Evolutionary conservation across 2,329 filamentous ascomycete species (phyloP), one percentile per base, ranked within the genome.

Genomic region (Penicillium digitatum): DNA sequence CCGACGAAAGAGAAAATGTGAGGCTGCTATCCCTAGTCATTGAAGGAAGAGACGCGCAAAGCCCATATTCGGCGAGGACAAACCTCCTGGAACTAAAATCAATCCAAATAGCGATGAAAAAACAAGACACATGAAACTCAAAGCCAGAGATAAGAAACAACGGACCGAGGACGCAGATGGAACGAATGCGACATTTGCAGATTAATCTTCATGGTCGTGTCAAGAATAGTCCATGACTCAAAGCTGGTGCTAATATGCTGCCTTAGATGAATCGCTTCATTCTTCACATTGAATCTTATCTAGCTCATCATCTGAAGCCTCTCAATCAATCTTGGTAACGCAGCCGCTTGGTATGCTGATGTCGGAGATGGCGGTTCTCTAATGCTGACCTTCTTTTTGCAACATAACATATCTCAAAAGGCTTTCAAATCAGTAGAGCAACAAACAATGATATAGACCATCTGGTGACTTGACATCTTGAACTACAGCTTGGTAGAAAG

Each of bases 301-400:
- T 18, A 39, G 37, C 3, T 39, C 11, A 22, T 22, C 20, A 22
- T 12, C 4, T 11, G 11, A 14, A 20, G 20, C 20, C 12, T 39
- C 12, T 27, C 16, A 42, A 42, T 42, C 39, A 9, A 20, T 20
- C 0, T 14, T 20, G 7, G 42, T 10, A 40, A n/a, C 18, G 9
- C 6, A 42, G 16, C 14, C 24, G 11, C 1, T 29, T 29, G 2
- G n/a, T n/a, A 44, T 29, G 32, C 34, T 62, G 5, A 57, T 56
- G 40, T 27, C 57, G 49, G 60, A 53, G 27, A 48, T 57, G 31
- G 52, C 42, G 18, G 56, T 51, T 14, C 27, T 59, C 49, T 47
- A 6, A 45, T 37, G 24, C 34, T 55, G 32, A 26, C 40, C 26
- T 48, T 32, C 4, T 55, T 58, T 46, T 38, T 54, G 20, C 54